Percentiles rank a stretch among this genome's conserved stretches.
phyloP scores from a whole-genome alignment of 129 eudicot genomes.

The Flaveria robusta region DNA sequence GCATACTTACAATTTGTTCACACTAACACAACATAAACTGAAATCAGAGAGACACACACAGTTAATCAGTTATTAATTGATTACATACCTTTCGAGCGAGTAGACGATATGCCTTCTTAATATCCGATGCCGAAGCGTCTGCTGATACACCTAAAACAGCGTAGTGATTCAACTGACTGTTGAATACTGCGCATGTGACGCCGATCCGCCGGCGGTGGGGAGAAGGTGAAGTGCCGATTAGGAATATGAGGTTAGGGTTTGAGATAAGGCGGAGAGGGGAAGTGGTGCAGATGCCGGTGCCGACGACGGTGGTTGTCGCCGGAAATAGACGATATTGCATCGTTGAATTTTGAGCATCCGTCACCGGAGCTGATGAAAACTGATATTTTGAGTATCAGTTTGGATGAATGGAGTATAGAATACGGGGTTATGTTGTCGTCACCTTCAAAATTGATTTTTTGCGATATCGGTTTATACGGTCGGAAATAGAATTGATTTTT shows the following conservation, averaged over 20 bases:
- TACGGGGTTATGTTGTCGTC: conserved; percentile 16
- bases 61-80: too few relatives aligned
- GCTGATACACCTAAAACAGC: conserved; percentile 63
- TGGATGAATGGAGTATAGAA: conserved; percentile 12
- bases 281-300: conserved; percentile 32
- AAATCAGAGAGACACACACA: background rate
- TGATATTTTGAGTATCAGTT: conserved; percentile 13
- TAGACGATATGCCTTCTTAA: conserved; percentile 82
- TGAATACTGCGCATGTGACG: conserved; percentile 44
- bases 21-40: background rate
- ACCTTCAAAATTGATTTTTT: background rate
- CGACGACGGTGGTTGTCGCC: conserved; percentile 52
- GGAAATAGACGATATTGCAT: conserved; percentile 48
- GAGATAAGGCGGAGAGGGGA: conserved; percentile 26
- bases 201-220: conserved; percentile 34
- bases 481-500: too few relatives aligned
- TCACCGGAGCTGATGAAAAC: conserved; percentile 17
- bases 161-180: conserved; percentile 65
- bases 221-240: conserved; percentile 30
- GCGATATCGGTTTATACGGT: background rate
- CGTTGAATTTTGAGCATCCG: conserved; percentile 29
- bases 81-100: conserved; percentile 78
- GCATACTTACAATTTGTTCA: background rate
- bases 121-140: conserved; percentile 65
- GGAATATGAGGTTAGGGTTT: conserved; percentile 34